Evolutionary conservation across 441 rosid species (phyloP).

Genomic region (Adansonia grandidieri): DNA sequence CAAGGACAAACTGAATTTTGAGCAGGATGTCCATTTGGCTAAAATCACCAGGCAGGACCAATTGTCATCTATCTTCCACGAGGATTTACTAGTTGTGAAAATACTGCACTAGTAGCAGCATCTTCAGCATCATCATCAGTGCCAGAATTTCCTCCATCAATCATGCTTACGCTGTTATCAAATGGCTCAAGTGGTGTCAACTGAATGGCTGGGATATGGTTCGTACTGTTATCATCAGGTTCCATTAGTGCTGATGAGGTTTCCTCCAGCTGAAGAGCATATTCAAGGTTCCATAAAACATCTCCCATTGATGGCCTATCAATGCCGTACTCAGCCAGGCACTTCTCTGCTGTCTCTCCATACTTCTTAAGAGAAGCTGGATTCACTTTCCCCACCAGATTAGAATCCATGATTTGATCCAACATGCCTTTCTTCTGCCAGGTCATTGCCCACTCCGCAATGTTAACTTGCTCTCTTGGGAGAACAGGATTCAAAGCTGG

Average conservation of each 20-base stretch:
- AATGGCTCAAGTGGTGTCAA: conserved; percentile 82
- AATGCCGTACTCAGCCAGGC: conserved; percentile 88
- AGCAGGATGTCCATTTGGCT: conserved; percentile 27
- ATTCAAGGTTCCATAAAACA: conserved; percentile 93
- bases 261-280: conserved; percentile 93
- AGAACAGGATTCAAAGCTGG: conserved; percentile 94
- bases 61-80: conserved; percentile 71
- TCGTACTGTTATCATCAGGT: conserved; percentile 97
- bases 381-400: conserved; percentile 79
- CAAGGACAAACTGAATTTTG: conserved; percentile 19
- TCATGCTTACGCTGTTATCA: conserved; percentile 81
- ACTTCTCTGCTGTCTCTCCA: conserved; percentile 97
- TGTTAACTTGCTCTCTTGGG: conserved; percentile 93
- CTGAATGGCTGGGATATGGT: conserved; percentile 84
- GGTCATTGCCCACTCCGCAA: conserved; percentile 98
- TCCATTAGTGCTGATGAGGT: conserved; percentile 82
- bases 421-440: conserved; percentile 96
- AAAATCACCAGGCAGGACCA: conserved; percentile 15
- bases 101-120: conserved; percentile 90
- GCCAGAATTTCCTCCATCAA: conserved; percentile 61
- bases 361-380: conserved; percentile 84
- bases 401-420: conserved; percentile 89
- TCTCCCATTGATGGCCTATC: conserved; percentile 99
- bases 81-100: conserved; percentile 96
- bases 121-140: conserved; percentile 85